Conservation (phyloP, 352 stramenopile species). For the Pythium grandisporangium region DNA sequence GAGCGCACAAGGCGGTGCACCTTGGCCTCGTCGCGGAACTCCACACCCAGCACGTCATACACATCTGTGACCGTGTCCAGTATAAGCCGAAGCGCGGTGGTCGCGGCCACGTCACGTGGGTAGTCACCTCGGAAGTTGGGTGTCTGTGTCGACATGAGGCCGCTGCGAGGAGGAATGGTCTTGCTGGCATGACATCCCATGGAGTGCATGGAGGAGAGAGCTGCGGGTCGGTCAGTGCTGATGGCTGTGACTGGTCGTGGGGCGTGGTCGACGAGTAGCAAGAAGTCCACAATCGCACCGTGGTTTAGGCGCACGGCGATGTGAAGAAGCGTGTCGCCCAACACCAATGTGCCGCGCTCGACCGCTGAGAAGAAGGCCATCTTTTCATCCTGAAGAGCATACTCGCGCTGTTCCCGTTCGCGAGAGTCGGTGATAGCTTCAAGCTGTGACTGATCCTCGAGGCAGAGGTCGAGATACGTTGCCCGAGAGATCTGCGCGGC, state of each 20-base stretch:
- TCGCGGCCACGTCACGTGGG: conserved; percentile 29
- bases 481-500: conserved; percentile 47
- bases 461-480: conserved; percentile 69
- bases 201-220: not conserved
- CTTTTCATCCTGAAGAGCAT: conserved; percentile 57
- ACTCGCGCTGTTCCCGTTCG: conserved; percentile 31
- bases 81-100: conserved; percentile 27
- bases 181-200: too few species aligned
- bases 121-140: conserved; percentile 62
- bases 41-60: conserved; percentile 52
- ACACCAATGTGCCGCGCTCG: conserved; percentile 37
- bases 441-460: conserved; percentile 43
- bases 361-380: conserved; percentile 68
- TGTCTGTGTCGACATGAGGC: conserved; percentile 29
- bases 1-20: conserved; percentile 48
- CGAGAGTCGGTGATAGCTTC: conserved; percentile 51
- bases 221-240: not conserved
- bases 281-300: conserved; percentile 42
- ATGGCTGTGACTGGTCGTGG: conserved; percentile 1
- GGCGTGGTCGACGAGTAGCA: conserved; percentile 44
- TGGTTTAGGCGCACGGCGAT: conserved; percentile 49
- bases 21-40: conserved; percentile 48
- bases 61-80: conserved; percentile 46
- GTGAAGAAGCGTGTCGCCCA: conserved; percentile 69
- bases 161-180: too few species aligned